Conservation (phyloP, 2,329 filamentous ascomycete genomes). For the Pseudogymnoascus sp. region DNA sequence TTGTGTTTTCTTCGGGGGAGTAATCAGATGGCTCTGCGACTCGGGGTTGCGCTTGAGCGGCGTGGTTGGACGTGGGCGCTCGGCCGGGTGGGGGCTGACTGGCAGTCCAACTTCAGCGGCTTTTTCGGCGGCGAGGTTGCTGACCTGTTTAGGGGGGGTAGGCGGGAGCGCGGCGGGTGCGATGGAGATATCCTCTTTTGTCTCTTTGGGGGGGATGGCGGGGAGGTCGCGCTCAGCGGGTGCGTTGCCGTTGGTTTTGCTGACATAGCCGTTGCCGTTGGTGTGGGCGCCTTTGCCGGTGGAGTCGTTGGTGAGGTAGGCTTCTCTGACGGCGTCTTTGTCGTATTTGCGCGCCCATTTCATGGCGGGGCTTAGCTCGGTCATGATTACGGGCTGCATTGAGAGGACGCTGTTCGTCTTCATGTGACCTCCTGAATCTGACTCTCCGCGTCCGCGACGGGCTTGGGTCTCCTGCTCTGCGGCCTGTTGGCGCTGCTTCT, state of each 20-base stretch:
- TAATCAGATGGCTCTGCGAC: background rate
- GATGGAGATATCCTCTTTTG: conserved; percentile 27
- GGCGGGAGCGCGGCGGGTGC: conserved; percentile 18
- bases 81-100: conserved; percentile 18
- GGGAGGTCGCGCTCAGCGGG: conserved; percentile 23
- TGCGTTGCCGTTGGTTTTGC: conserved; percentile 27
- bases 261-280: conserved; percentile 19
- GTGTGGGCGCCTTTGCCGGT: conserved; percentile 47
- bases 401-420: conserved; percentile 91
- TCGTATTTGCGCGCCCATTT: conserved; percentile 97
- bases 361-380: conserved; percentile 85
- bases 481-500: conserved; percentile 52
- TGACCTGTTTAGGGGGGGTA: conserved; percentile 20
- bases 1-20: background rate
- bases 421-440: conserved; percentile 38
- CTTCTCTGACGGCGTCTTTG: conserved; percentile 74
- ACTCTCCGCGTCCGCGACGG: conserved; percentile 50
- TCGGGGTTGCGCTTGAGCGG: background rate
- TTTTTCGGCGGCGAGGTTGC: conserved; percentile 29
- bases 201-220: conserved; percentile 14
- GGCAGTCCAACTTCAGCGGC: conserved; percentile 22
- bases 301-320: conserved; percentile 71
- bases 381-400: conserved; percentile 75
- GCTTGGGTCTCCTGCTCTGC: conserved; percentile 22
- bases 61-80: background rate